Conservation (phyloP, 192 early-diverging fungal genomes). For the Podila epigama region DNA sequence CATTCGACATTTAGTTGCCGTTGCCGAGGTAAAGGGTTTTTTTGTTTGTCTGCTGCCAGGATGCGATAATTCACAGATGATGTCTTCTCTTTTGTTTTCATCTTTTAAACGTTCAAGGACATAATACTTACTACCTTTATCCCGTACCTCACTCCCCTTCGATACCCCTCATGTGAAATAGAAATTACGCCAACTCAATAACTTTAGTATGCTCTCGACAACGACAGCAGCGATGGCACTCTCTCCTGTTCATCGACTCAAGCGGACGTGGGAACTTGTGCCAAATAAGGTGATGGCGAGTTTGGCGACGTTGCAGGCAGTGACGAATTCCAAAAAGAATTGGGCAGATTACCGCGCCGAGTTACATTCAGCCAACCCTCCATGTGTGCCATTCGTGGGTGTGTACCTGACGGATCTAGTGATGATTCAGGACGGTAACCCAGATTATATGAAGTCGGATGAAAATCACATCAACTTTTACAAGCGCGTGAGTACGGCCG, state of each 20-base stretch:
- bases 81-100: background rate
- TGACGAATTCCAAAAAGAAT: slow-evolving; percentile 88
- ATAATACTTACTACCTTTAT: too few species aligned
- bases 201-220: slow-evolving; percentile 93
- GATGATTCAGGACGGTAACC: slow-evolving; percentile 94
- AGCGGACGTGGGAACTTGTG: slow-evolving; percentile 87
- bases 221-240: slow-evolving; percentile 91
- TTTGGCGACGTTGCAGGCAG: slow-evolving; percentile 68
- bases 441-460: slow-evolving; percentile 67
- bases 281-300: slow-evolving; percentile 63
- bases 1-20: slow-evolving; percentile 86
- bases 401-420: slow-evolving; percentile 91
- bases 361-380: slow-evolving; percentile 84
- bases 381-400: slow-evolving; percentile 83
- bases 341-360: slow-evolving; percentile 85
- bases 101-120: too few species aligned
- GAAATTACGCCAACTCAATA: slow-evolving; percentile 86
- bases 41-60: background rate
- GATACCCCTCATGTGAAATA: too few species aligned
- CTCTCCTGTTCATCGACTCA: slow-evolving; percentile 87
- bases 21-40: slow-evolving; percentile 69
- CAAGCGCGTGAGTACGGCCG: slow-evolving; percentile 89
- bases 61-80: too few species aligned
- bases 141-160: too few species aligned
- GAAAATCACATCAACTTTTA: slow-evolving; percentile 88